These are phyloP conservation scores for Cyphellophora europaea DNA, from an alignment of 2,329 filamentous ascomycete species.

Conservation along the genomic window DNA sequence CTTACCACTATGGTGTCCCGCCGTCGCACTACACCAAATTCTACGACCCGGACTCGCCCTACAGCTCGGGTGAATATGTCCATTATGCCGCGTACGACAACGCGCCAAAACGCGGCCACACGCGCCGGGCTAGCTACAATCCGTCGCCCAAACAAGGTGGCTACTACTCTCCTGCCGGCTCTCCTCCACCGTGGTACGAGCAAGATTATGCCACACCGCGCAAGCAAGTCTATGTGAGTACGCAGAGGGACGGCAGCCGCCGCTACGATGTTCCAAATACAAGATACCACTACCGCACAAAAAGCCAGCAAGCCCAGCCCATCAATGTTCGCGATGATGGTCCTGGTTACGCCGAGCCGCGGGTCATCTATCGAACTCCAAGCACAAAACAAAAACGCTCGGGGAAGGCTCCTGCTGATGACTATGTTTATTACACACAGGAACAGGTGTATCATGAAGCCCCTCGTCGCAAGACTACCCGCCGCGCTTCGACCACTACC, in stretches of 20 bases:
- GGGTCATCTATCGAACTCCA: slow-evolving; percentile 36
- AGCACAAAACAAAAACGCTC: slow-evolving; percentile 35
- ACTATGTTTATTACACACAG: slow-evolving; percentile 44
- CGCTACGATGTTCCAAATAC: slow-evolving; percentile 31
- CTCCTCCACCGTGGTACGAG: slow-evolving; percentile 36
- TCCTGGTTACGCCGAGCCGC: slow-evolving; percentile 43
- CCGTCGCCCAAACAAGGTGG: slow-evolving; percentile 25
- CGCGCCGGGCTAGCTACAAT: slow-evolving; percentile 48
- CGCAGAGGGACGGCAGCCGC: slow-evolving; percentile 21
- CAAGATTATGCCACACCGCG: slow-evolving; percentile 39
- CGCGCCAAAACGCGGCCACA: slow-evolving; percentile 40
- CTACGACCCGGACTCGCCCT: slow-evolving; percentile 27
- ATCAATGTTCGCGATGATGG: slow-evolving; percentile 43
- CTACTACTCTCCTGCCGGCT: slow-evolving; percentile 34
- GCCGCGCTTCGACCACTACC: slow-evolving; percentile 45
- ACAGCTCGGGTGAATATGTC: slow-evolving; percentile 18
- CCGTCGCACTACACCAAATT: slow-evolving; percentile 18
- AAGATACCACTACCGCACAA: slow-evolving; percentile 25
- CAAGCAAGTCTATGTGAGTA: slow-evolving; percentile 59
- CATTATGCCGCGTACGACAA: slow-evolving; percentile 21
- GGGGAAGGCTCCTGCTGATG: slow-evolving; percentile 37
- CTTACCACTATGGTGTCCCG: slow-evolving; percentile 19
- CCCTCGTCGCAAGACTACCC: slow-evolving; percentile 35
- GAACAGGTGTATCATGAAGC: slow-evolving; percentile 49
- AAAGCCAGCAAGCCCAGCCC: slow-evolving; percentile 39